phyloP scores from a whole-genome alignment of 306 rosid genomes.

The Macrotyloma uniflorum region DNA sequence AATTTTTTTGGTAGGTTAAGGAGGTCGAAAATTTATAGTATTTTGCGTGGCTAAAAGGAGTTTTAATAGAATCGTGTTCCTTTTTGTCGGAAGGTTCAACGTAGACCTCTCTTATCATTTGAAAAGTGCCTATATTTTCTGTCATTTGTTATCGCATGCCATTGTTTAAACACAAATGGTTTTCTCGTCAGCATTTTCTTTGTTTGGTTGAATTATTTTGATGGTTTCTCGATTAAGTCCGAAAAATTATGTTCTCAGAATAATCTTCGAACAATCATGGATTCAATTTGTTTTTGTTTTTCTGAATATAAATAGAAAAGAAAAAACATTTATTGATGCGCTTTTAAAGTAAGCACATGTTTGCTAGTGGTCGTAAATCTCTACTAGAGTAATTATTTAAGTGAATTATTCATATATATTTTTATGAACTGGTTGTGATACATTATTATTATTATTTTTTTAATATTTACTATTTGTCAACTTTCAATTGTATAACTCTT shows the following conservation, averaged over 20 bases:
- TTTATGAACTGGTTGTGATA: background rate
- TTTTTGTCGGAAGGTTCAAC: background rate
- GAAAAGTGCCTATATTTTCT: slow-evolving; percentile 5
- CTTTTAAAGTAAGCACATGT: background rate
- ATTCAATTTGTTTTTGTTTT: background rate
- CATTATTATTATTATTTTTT: too few relatives aligned
- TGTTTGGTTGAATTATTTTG: background rate
- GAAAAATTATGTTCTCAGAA: background rate
- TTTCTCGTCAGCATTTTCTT: background rate
- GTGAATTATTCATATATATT: background rate
- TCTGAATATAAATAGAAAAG: background rate
- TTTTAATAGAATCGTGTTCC: background rate
- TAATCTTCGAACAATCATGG: background rate
- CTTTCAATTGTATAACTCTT: too few relatives aligned
- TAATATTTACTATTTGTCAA: too few relatives aligned
- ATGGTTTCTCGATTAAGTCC: background rate
- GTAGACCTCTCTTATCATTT: background rate
- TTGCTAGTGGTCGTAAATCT: slow-evolving; percentile 2
- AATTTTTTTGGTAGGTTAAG: background rate
- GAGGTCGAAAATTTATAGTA: background rate
- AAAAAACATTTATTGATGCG: background rate
- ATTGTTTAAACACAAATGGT: background rate
- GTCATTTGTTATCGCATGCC: background rate
- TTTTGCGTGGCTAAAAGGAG: background rate
- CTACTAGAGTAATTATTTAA: background rate